Evolutionary conservation across 495 filamentous ascomycete species (phyloP).

Genomic region (Aspergillus bridgeri): DNA sequence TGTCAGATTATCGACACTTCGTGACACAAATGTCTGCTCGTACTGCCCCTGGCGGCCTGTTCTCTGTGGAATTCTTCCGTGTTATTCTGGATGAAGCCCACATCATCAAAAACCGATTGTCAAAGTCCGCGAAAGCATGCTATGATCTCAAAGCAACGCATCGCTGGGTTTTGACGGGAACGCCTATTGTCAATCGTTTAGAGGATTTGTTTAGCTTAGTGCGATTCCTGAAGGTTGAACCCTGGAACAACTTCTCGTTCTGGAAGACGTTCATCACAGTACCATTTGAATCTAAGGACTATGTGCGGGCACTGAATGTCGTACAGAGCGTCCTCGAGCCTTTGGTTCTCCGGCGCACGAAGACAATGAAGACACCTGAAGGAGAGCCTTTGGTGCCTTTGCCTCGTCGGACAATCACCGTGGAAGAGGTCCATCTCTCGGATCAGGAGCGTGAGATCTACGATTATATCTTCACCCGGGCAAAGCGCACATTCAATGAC

Average conservation of each 20-base stretch:
- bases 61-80: slow-evolving; percentile 89
- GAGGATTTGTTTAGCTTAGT: slow-evolving; percentile 97
- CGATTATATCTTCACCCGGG: slow-evolving; percentile 77
- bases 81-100: slow-evolving; percentile 96
- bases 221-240: slow-evolving; percentile 86
- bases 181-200: slow-evolving; percentile 92
- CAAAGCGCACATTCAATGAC: slow-evolving; percentile 75
- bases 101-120: slow-evolving; percentile 84
- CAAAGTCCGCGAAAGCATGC: slow-evolving; percentile 89
- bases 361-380: slow-evolving; percentile 95
- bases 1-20: slow-evolving; percentile 72
- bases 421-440: slow-evolving; percentile 83
- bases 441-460: slow-evolving; percentile 85
- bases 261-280: slow-evolving; percentile 99
- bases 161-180: slow-evolving; percentile 92
- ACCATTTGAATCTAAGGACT: slow-evolving; percentile 93
- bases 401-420: slow-evolving; percentile 73
- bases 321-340: slow-evolving; percentile 96
- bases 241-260: slow-evolving; percentile 97
- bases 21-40: slow-evolving; percentile 53
- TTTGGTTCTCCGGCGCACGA: slow-evolving; percentile 89
- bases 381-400: slow-evolving; percentile 82
- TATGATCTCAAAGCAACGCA: slow-evolving; percentile 82
- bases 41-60: slow-evolving; percentile 67
- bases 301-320: slow-evolving; percentile 87